phyloP scores from a whole-genome alignment of 345 rosid genomes.

The Eucalyptus rudis region DNA sequence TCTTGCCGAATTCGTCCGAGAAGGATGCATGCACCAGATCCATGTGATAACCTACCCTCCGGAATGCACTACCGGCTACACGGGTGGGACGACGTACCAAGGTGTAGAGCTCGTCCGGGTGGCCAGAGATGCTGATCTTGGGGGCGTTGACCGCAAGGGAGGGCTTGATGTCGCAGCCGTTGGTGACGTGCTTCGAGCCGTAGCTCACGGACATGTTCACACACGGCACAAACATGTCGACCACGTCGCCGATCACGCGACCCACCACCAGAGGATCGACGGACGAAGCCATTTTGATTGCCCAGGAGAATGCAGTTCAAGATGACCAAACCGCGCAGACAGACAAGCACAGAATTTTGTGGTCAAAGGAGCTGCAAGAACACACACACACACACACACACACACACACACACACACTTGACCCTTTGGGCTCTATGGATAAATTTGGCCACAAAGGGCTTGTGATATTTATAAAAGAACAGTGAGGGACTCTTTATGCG shows the following conservation, averaged over 20 bases:
- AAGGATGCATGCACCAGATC: not conserved
- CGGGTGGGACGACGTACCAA: constrained; percentile 20
- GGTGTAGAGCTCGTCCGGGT: constrained; percentile 47
- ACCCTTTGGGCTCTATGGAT: not conserved
- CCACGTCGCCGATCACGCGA: constrained; percentile 75
- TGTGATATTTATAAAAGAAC: constrained; percentile 5
- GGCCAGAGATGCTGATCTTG: constrained; percentile 51
- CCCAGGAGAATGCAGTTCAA: not conserved
- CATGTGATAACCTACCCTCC: not conserved
- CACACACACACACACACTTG: no score
- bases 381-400: no score
- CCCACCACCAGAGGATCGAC: constrained; percentile 82
- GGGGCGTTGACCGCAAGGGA: constrained; percentile 48
- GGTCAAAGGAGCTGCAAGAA: not conserved
- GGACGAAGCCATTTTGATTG: constrained; percentile 42
- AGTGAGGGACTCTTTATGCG: not conserved
- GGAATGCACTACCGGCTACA: not conserved
- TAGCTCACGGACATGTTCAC: constrained; percentile 50
- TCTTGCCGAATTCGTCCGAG: not conserved
- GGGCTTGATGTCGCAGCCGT: constrained; percentile 84
- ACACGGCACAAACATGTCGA: constrained; percentile 72
- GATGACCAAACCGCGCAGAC: not conserved
- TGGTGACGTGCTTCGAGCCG: constrained; percentile 63
- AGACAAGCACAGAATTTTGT: not conserved
- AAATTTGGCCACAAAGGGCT: not conserved